A percentile compares a stretch with the other conserved stretches of the same genome.
Evolutionary conservation across 179 eudicot genomes (phyloP).

Genomic region (Actinidia polygama): DNA sequence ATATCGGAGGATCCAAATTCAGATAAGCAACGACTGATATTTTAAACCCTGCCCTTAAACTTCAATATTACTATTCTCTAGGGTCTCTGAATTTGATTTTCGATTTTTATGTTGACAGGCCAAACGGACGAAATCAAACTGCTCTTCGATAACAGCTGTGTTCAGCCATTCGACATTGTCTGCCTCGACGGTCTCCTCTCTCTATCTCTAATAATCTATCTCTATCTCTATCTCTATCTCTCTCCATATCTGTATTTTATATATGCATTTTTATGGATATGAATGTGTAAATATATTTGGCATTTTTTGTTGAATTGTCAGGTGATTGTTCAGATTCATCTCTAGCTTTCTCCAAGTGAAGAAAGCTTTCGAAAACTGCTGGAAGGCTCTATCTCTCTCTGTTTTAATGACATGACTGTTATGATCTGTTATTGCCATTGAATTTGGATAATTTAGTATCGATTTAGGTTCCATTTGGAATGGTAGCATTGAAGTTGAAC

Average conservation of each 20-base stretch:
- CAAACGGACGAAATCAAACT: constrained; percentile 15
- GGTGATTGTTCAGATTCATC: constrained; percentile 39
- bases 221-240: constrained; percentile 5
- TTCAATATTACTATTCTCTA: background rate
- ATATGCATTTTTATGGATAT: background rate
- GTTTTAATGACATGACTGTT: background rate
- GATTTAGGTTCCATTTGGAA: background rate
- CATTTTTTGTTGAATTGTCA: background rate
- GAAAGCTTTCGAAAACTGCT: constrained; percentile 27
- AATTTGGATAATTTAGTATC: background rate
- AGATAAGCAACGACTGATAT: too few species aligned
- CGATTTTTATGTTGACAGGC: background rate
- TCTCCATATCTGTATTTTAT: background rate
- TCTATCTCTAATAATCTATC: background rate
- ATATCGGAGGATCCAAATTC: too few species aligned
- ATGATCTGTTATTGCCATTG: background rate
- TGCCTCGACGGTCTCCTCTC: background rate
- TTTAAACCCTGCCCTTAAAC: too few species aligned
- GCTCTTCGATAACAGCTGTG: constrained; percentile 21
- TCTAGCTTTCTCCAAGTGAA: constrained; percentile 32
- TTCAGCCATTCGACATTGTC: constrained; percentile 13
- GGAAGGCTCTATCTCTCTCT: constrained; percentile 24
- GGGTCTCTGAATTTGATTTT: constrained; percentile 7
- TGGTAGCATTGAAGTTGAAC: background rate
- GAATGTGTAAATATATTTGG: background rate